phyloP scores from a whole-genome alignment of 164 flowering plant genomes.

The Nymphaea thermarum region DNA sequence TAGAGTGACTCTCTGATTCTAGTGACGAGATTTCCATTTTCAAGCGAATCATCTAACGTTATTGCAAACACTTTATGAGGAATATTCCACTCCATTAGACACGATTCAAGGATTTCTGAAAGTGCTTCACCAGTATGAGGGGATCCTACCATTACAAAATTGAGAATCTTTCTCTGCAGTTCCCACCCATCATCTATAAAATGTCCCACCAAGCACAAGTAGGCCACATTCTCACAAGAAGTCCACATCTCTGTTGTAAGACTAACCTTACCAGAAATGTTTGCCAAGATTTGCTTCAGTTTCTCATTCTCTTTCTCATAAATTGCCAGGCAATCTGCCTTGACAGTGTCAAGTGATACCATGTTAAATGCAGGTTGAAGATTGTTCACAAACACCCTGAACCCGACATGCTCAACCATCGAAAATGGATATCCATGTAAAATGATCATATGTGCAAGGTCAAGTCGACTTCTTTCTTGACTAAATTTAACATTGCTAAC shows the following conservation, averaged over 20 bases:
- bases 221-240: constrained; percentile 34
- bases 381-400: constrained; percentile 56
- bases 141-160: constrained; percentile 37
- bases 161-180: constrained; percentile 50
- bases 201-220: constrained; percentile 52
- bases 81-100: constrained; percentile 65
- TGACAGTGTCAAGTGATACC: constrained; percentile 25
- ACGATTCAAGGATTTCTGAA: constrained; percentile 37
- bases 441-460: constrained; percentile 85
- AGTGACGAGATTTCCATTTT: constrained; percentile 28
- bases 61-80: constrained; percentile 52
- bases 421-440: constrained; percentile 71
- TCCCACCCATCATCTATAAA: constrained; percentile 62
- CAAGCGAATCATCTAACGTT: constrained; percentile 42
- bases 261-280: constrained; percentile 48
- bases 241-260: constrained; percentile 55
- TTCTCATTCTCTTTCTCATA: constrained; percentile 63
- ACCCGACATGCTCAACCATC: constrained; percentile 80
- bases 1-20: constrained; percentile 45
- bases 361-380: constrained; percentile 71
- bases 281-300: constrained; percentile 35
- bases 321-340: constrained; percentile 44
- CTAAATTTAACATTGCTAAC: constrained; percentile 40
- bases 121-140: constrained; percentile 46
- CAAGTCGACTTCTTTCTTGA: constrained; percentile 40